phyloP scores from a whole-genome alignment of 805 yeast genomes.

The Pichia nanzhaoensis region DNA sequence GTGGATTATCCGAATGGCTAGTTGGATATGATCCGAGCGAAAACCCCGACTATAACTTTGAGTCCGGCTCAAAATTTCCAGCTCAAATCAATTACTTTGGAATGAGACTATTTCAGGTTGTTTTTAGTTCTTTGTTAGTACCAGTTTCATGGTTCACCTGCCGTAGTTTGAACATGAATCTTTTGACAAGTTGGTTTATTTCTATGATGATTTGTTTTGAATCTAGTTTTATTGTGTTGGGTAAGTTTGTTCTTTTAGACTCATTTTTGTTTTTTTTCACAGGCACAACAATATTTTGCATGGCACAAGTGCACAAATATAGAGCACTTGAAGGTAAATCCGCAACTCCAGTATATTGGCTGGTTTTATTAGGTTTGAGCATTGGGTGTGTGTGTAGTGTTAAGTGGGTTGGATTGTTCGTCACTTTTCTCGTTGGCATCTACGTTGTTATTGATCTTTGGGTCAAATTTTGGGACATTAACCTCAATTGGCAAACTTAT shows the following conservation, averaged over 20 bases:
- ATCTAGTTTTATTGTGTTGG: conserved; percentile 60
- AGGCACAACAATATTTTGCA: conserved; percentile 56
- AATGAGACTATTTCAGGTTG: conserved; percentile 69
- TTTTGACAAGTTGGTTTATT: conserved; percentile 52
- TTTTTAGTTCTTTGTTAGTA: conserved; percentile 58
- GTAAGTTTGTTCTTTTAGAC: conserved; percentile 70
- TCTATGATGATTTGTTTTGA: conserved; percentile 61
- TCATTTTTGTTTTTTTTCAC: conserved; percentile 74
- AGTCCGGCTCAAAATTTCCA: conserved; percentile 60
- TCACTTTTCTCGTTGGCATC: conserved; percentile 81
- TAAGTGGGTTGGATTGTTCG: conserved; percentile 83
- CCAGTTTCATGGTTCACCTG: conserved; percentile 70
- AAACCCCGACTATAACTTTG: conserved; percentile 62
- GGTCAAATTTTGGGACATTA: conserved; percentile 77
- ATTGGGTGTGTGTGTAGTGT: conserved; percentile 81
- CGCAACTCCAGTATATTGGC: conserved; percentile 44
- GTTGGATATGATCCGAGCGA: conserved; percentile 32
- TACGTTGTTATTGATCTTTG: conserved; percentile 86
- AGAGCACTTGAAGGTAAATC: conserved; percentile 35
- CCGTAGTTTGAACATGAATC: conserved; percentile 46
- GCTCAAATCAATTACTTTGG: conserved; percentile 50
- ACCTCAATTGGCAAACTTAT: conserved; percentile 44
- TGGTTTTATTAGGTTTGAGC: conserved; percentile 54
- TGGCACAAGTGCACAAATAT: conserved; percentile 48
- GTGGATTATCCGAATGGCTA: conserved; percentile 70